phyloP scores from a whole-genome alignment of 257 asterid species.

The Osmanthus fragrans region DNA sequence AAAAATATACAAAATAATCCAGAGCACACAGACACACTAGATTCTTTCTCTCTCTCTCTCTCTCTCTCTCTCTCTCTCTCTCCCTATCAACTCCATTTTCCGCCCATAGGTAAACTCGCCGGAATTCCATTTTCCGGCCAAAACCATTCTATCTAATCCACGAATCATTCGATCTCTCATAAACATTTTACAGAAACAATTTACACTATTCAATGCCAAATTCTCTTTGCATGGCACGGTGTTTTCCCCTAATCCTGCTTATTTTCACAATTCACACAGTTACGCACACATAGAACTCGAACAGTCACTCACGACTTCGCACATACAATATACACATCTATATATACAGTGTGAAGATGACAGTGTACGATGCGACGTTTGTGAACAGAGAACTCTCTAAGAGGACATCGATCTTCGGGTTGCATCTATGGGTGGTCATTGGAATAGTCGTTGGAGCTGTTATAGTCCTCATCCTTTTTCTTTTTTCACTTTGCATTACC shows the following conservation, averaged over 20 bases:
- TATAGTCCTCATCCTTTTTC: slow-evolving; percentile 70
- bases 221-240: slow-evolving; percentile 28
- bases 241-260: neutral
- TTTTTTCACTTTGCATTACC: slow-evolving; percentile 73
- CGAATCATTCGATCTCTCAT: slow-evolving; percentile 12
- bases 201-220: slow-evolving; percentile 12
- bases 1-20: neutral
- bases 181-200: slow-evolving; percentile 1
- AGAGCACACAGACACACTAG: slow-evolving; percentile 7
- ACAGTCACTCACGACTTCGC: neutral
- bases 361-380: slow-evolving; percentile 61
- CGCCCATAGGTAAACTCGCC: slow-evolving; percentile 12
- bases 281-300: neutral
- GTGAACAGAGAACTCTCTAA: slow-evolving; percentile 70
- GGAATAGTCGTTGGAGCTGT: slow-evolving; percentile 83
- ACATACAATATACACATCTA: neutral
- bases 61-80: neutral
- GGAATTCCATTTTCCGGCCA: slow-evolving; percentile 25
- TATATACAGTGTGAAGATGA: slow-evolving; percentile 40
- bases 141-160: neutral
- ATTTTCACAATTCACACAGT: slow-evolving; percentile 2
- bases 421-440: slow-evolving; percentile 79
- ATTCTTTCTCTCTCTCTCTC: slow-evolving; percentile 10
- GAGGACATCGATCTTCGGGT: slow-evolving; percentile 75
- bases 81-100: neutral